Base-by-base conservation (phyloP, 2,329 filamentous ascomycete species). In the Colletotrichum salicis region DNA sequence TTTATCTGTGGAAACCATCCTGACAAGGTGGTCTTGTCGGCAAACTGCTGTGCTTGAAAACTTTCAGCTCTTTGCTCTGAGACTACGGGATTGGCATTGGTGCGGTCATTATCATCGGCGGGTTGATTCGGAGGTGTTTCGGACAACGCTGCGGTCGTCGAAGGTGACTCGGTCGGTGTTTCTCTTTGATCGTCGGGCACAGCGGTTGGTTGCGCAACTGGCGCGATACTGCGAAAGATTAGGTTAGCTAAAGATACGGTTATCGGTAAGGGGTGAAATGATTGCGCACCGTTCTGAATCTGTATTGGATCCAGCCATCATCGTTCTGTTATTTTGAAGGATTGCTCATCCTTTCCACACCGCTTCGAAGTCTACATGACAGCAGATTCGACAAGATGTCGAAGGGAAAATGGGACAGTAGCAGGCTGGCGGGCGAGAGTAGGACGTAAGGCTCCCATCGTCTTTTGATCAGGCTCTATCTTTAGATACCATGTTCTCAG, bases 1-100 rank as follows among this genome's bases (percentile, higher is more conserved):
- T 67, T 19, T 33, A 77, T 74, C 33, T 74, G 67, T 1, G 76
- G 80, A 74, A 77, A 75, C 51, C 79, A 81, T 37, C 64, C 64
- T 2, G 56, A 61, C 3, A 67, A 12, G 11, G 29, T 60, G 12
- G 4, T 13, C 29, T 2, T 61, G 56, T 67, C 45, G 1, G 56
- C 64, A 4, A 67, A 67, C 1, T 29, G 27, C 12, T 24, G 2
- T 7, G 12, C 59, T n/a, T 45, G 41, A 10, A 61, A 61, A 24
- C 41, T 51, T 0, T 12, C n/a, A 24, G 12, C 19, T 10, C 27
- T 61, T 5, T 48, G 1, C 1, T 48, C 41, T 11, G 3, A 19
- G 7, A 19, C 37, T 19, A 45, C 15, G 5, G 37, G 15, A 6
- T 7, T 5, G 2, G 5, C 6, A 15, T 45, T 13, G 37, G 3